These are phyloP conservation scores for Hirsutella minnesotensis DNA, from an alignment of 2,329 filamentous ascomycete genomes.

Conservation along the genomic window DNA sequence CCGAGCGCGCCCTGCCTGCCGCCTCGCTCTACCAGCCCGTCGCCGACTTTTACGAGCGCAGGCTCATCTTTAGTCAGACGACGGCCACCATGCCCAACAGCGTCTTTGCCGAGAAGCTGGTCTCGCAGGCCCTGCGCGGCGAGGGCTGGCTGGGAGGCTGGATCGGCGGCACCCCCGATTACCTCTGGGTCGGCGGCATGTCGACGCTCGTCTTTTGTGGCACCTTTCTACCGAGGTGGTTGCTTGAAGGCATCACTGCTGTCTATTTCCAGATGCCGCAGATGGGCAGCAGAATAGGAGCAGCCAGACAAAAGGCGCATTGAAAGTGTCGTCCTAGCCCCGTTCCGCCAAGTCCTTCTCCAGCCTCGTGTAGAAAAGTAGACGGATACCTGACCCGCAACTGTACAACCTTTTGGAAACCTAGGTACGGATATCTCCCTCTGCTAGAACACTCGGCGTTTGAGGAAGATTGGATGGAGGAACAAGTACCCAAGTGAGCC, in stretches of 20 bases:
- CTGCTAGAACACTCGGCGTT: too few relatives aligned
- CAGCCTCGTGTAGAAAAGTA: too few relatives aligned
- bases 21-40: conserved; percentile 35
- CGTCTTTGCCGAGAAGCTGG: conserved; percentile 31
- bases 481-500: too few relatives aligned
- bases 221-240: background rate
- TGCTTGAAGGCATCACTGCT: background rate
- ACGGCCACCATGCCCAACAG: conserved; percentile 20
- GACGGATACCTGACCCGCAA: too few relatives aligned
- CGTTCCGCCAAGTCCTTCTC: too few relatives aligned
- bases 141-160: conserved; percentile 21
- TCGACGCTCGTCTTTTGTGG: conserved; percentile 3
- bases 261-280: background rate
- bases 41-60: conserved; percentile 30
- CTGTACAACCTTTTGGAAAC: too few relatives aligned
- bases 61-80: conserved; percentile 36
- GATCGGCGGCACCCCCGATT: conserved; percentile 20
- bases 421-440: too few relatives aligned
- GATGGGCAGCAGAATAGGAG: background rate
- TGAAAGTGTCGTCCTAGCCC: too few relatives aligned
- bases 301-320: background rate
- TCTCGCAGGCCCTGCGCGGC: conserved; percentile 27
- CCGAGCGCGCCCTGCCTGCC: conserved; percentile 27
- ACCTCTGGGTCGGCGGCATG: conserved; percentile 22
- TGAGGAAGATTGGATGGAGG: too few relatives aligned